Percentiles rank a stretch among this genome's conserved stretches.
phyloP scores from a whole-genome alignment of 2,329 filamentous ascomycete genomes.

The Talaromyces islandicus region DNA sequence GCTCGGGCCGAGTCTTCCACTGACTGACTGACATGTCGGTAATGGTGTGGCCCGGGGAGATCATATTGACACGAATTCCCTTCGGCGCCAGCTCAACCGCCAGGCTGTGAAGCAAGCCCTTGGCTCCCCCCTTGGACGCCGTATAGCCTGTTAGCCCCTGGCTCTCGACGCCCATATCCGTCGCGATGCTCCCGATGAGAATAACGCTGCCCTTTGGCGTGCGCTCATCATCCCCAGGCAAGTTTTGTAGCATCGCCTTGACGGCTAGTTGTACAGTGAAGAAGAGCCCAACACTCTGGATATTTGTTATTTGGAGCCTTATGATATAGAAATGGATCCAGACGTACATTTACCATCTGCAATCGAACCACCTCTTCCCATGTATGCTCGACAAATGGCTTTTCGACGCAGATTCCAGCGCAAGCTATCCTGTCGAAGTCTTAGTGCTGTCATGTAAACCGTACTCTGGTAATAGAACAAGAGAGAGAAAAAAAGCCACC shows the following conservation, averaged over 20 bases:
- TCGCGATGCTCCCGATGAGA: not conserved
- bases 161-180: constrained; percentile 4
- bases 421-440: constrained; percentile 6
- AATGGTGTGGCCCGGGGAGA: constrained; percentile 31
- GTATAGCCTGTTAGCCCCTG: constrained; percentile 12
- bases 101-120: constrained; percentile 18
- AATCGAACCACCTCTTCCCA: not conserved
- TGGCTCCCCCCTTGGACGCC: constrained; percentile 10
- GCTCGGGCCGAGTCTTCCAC: constrained; percentile 27
- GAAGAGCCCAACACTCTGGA: not conserved
- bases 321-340: not conserved
- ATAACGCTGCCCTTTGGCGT: not conserved
- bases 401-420: constrained; percentile 26
- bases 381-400: constrained; percentile 17
- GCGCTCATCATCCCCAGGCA: constrained; percentile 13
- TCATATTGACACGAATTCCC: constrained; percentile 33
- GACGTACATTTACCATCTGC: not conserved
- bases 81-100: constrained; percentile 26
- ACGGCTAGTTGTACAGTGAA: not conserved
- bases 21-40: constrained; percentile 28
- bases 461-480: not conserved
- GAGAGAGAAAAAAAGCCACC: too few relatives aligned
- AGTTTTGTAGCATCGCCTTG: constrained; percentile 26
- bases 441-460: too few relatives aligned
- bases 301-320: not conserved